Evolutionary conservation across 2,329 filamentous ascomycete genomes (phyloP), one percentile per base, ranked within the genome.

Genomic region (Beauveria asiatica): DNA sequence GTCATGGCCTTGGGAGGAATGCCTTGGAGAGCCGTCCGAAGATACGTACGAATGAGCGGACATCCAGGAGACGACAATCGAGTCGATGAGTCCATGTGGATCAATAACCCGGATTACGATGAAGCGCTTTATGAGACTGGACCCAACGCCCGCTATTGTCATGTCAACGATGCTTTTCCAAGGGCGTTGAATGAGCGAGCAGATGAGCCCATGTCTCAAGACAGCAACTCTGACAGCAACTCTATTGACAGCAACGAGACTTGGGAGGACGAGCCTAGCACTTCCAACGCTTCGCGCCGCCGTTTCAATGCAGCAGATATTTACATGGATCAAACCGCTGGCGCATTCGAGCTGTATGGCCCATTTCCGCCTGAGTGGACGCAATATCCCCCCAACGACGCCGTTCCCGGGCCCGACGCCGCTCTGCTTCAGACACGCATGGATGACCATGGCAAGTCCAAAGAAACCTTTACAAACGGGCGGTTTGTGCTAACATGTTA

Each of bases 1-100:
- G 57, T 52, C 3, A 17, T 63, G 16, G 60, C 52, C 3, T 23
- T 63, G 16, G 60, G 62, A 7, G 62, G 62, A 8, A 33, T 61
- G 17, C 56, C 23, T 6, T 63, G 62, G 62, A 30, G 25, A 19
- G 56, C 60, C 30, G 19, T 63, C 4, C 52, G 57, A 16, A 57
- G 60, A 42, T 63, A 57, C 9, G 41, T 39, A 17, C 51, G 51
- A 16, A 63, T 25, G 59, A 33, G 10, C n/a, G 13, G 49, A 39
- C 2, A 1, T 33, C 30, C 10, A 16, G 17, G 5, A 4, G 10
- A 21, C 17, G n/a, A 39, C 5, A 21, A 51, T 3, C 17, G 49
- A 13, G 49, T 51, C 5, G 49, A 51, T 23, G 49, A 30, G 27
- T 30, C 27, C 33, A 17, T 7, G 4, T 51, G 49, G 49, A 51